Evolutionary conservation across 257 asterid genomes (phyloP), one percentile per base, ranked within the genome.

Genomic region (Ophiorrhiza pumila): DNA sequence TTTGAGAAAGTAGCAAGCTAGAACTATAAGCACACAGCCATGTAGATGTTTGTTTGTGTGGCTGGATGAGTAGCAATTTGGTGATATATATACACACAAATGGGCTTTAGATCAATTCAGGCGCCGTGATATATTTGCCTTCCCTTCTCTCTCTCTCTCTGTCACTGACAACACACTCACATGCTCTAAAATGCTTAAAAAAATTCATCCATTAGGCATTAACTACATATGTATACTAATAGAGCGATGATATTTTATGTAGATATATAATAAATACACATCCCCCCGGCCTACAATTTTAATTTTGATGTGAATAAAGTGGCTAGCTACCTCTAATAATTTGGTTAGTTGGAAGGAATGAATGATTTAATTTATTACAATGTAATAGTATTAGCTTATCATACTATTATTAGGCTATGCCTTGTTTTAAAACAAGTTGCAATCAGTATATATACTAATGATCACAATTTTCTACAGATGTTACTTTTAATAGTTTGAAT

Each of bases 51-150:
- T n/a, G n/a, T n/a, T 5, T 49, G 29, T 22, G 49, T 68, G 61
- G 72, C 37, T 71, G 41, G 8, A 35, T 10, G 27, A n/a, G 53
- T 14, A 1, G 2, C 7, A 20, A 15, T 29, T 34, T 1, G 50
- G 17, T 7, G 13, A 5, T 22, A 53, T 50, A 31, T 18, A 71
- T 41, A 45, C 9, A 18, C n/a, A 41, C 25, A 15, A 1, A 32
- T 57, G 69, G 70, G 20, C 4, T 10, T 58, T 34, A 34, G 6
- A 12, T 31, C 32, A 58, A 31, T 64, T 62, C 34, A 53, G 73
- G 64, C 63, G 73, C 71, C 73, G 80, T 77, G 76, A 55, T 66
- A 37, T 42, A 52, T 46, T 58, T 57, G 74, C 41, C 56, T 29
- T 63, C 61, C 50, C 1, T 25, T 12, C 12, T 7, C 25, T 50